Evolutionary conservation across 306 rosid species (phyloP).

Genomic region (Acacia acuminata): DNA sequence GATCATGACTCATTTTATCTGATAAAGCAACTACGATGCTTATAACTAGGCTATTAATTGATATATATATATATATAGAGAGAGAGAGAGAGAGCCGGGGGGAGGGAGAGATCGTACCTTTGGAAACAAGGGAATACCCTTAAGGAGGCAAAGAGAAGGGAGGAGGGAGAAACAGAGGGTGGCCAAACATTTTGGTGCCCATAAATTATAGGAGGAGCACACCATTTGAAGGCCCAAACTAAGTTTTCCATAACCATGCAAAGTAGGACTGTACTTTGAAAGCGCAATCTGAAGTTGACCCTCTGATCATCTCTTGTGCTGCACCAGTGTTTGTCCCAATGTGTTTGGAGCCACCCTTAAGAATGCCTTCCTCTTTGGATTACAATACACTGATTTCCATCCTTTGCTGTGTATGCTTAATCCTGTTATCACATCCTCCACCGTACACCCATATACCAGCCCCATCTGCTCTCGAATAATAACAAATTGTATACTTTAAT

Average conservation of each 20-base stretch:
- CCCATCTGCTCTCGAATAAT: slow-evolving; percentile 51
- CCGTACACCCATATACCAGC: slow-evolving; percentile 70
- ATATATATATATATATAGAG: too few species aligned
- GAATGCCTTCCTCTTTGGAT: slow-evolving; percentile 69
- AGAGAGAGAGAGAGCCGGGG: too few species aligned
- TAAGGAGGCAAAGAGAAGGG: slow-evolving; percentile 69
- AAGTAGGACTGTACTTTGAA: slow-evolving; percentile 63
- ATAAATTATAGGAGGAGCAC: slow-evolving; percentile 48
- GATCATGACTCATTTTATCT: neutral
- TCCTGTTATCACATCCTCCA: slow-evolving; percentile 89
- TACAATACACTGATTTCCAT: slow-evolving; percentile 75
- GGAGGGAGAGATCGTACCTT: slow-evolving; percentile 40
- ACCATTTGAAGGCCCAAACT: slow-evolving; percentile 69
- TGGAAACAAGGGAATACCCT: slow-evolving; percentile 73
- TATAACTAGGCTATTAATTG: neutral
- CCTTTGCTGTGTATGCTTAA: slow-evolving; percentile 64
- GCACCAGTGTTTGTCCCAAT: slow-evolving; percentile 56
- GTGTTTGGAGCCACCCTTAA: slow-evolving; percentile 69
- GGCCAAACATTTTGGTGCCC: slow-evolving; percentile 66
- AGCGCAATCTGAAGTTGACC: slow-evolving; percentile 67
- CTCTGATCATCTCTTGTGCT: slow-evolving; percentile 90
- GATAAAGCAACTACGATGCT: neutral
- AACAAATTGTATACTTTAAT: too few species aligned
- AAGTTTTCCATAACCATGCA: slow-evolving; percentile 58
- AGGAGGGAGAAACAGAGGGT: slow-evolving; percentile 56